Base-by-base conservation (phyloP, 148 eudicot genomes). In the Vaccinium corymbosum region DNA sequence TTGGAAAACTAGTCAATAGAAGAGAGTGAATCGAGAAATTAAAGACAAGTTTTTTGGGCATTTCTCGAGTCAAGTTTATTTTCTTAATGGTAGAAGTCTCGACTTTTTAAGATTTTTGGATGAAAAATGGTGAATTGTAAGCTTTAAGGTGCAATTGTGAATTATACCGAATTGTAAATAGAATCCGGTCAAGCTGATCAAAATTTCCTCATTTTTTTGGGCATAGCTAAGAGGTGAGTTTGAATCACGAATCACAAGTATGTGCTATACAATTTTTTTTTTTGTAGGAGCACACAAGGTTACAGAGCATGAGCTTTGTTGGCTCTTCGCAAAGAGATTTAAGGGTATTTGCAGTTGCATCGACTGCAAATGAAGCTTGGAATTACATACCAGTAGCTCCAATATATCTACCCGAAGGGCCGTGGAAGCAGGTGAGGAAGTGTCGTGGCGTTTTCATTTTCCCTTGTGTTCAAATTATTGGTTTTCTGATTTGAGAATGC, bases 351-450 rank as follows among this genome's bases (percentile, higher is more conserved):
- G 87, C 89, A 6, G 86, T 89, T 88, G 86, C 94, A 4, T 83
- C 93, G 1, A 85, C 79, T 75, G 79, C 83, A 11, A 88, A 85
- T 25, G 94, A 89, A 76, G 89, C 89, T 59, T 88, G 89, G 29
- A 91, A 83, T 57, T 92, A 89, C 88, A 91, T 96, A 46, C 89
- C 94, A 16, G 93, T 97, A 62, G 98, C 99, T 88, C 98, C 99
- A 1, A 96, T 96, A 38, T 87, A 90, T 52, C 85, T 96, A 87
- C 99, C 99, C 4, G 90, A 94, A 88, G 99, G 99, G 79, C 94
- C 97, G 49, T 96, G 97, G 97, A 73, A 94, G 85, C 95, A 94
- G 95, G 99, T 94, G 79, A 84, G 62, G 38, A 46, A 38, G 4
- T 80, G 56, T 27, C 10, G 15, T 57, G 49, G 56, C 53, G 64